A percentile compares a stretch with the other conserved stretches of the same genome.
phyloP scores from a whole-genome alignment of 108 stramenopile genomes.

The Schizochytrium sp. region DNA sequence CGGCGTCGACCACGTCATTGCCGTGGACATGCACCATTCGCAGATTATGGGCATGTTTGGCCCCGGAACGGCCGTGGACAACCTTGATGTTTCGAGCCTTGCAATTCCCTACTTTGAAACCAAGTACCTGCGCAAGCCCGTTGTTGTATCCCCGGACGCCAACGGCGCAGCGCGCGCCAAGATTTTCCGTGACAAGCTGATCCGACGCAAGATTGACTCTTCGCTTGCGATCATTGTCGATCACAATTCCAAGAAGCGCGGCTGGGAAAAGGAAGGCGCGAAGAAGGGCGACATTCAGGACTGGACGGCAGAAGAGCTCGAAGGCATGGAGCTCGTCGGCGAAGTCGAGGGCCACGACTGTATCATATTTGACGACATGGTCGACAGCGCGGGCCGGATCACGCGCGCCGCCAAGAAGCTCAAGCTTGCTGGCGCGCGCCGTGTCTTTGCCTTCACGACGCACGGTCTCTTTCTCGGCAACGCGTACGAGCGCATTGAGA shows the following conservation, averaged over 20 bases:
- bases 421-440: constrained; percentile 78
- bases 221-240: not conserved
- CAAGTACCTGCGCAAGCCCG: constrained; percentile 95
- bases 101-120: constrained; percentile 92
- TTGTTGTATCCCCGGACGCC: constrained; percentile 96
- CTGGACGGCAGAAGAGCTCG: constrained; percentile 58
- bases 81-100: constrained; percentile 92
- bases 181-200: constrained; percentile 86
- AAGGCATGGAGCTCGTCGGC: constrained; percentile 97
- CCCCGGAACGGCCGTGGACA: constrained; percentile 96
- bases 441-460: constrained; percentile 95
- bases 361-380: constrained; percentile 99
- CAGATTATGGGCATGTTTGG: constrained; percentile 86
- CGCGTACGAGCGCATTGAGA: constrained; percentile 87
- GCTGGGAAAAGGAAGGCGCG: constrained; percentile 78
- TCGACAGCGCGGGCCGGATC: constrained; percentile 65
- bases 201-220: not conserved
- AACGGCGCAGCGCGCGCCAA: constrained; percentile 98
- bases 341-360: constrained; percentile 93
- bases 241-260: not conserved
- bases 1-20: constrained; percentile 97
- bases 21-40: constrained; percentile 97
- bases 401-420: constrained; percentile 80
- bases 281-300: constrained; percentile 94
- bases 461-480: constrained; percentile 95